Base-by-base conservation (phyloP, 352 stramenopile species). In the Globisporangium acanthophoron region DNA sequence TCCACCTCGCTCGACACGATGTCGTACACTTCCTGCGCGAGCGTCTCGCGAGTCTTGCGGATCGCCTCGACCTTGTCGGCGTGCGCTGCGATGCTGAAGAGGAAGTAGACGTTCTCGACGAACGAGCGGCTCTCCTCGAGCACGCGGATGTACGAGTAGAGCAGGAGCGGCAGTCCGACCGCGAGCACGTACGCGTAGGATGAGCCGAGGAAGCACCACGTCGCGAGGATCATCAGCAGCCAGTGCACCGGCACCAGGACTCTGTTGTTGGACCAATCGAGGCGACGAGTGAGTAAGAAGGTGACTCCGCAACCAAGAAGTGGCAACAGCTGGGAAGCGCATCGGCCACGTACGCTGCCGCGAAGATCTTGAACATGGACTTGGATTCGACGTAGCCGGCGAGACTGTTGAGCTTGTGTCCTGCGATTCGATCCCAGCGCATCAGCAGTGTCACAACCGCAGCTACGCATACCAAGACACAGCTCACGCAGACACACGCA, bases 331-430 rank as follows among this genome's bases (percentile, higher is more conserved):
- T 27, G 8, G 31, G 16, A 37, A 33, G 45, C 21, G 35, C 15
- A 39, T 27, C 15, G 13, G 29, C n/a, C 13, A 63, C 78, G 62
- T 74, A 88, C 78, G 27, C 70, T 9, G 73, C 76, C 13, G 75
- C 78, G 53, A 88, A 85, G 56, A 89, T 87, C 66, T 91, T 91
- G 61, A 89, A 89, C 79, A 89, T 88, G 5, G 76, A 88, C 65
- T 79, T 84, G 24, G 78, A 91, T 66, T 91, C 78, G 49, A 84
- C 70, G 41, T 78, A 89, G 9, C 81, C 81, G 4, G 81, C 81
- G 2, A 83, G 53, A 37, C 61, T 78, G 56, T 91, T 91, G 55
- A 91, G 69, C 55, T 91, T 91, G 29, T 62, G 76, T 31, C 73
- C 80, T 90, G 39, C 11, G n/a, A 27, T 20, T 29, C 18, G 37